Evolutionary conservation across 179 eudicot species (phyloP).

Genomic region (Beta lomatogona): DNA sequence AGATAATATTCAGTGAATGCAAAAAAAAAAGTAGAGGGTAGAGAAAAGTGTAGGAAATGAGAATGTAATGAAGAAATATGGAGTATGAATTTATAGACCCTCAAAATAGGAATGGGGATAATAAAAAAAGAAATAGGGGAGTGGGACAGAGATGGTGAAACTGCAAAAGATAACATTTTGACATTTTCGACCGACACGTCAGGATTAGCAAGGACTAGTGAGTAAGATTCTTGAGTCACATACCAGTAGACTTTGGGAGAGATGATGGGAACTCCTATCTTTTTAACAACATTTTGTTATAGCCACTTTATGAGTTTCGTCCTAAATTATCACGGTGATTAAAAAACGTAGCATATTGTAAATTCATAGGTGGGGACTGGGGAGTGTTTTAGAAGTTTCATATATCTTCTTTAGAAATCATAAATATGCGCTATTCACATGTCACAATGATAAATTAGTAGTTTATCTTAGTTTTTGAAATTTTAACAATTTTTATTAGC

Average conservation of each 20-base stretch:
- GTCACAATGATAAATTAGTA: too few species aligned
- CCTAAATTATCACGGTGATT: too few species aligned
- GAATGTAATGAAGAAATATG: constrained; percentile 5
- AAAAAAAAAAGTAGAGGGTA: background rate
- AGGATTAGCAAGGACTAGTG: constrained; percentile 3
- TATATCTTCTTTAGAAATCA: too few species aligned
- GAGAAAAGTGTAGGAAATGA: background rate
- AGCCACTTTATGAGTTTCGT: too few species aligned
- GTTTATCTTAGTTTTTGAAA: too few species aligned
- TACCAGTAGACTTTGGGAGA: background rate
- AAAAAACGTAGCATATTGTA: too few species aligned
- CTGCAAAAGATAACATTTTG: constrained; percentile 15
- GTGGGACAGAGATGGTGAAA: constrained; percentile 12
- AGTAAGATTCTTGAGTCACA: constrained; percentile 11
- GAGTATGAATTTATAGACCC: constrained; percentile 22
- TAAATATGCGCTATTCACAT: too few species aligned
- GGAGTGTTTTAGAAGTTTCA: too few species aligned
- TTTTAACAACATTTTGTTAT: too few species aligned
- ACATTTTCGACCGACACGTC: constrained; percentile 37
- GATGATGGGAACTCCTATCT: background rate
- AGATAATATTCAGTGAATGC: constrained; percentile 3
- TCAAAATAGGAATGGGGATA: constrained; percentile 6
- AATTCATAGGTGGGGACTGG: too few species aligned
- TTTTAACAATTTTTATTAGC: too few species aligned
- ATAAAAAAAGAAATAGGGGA: background rate